A percentile compares a stretch with the other conserved stretches of the same genome.
Conservation (phyloP, 2,329 filamentous ascomycete genomes). For the Alternaria sp. region DNA sequence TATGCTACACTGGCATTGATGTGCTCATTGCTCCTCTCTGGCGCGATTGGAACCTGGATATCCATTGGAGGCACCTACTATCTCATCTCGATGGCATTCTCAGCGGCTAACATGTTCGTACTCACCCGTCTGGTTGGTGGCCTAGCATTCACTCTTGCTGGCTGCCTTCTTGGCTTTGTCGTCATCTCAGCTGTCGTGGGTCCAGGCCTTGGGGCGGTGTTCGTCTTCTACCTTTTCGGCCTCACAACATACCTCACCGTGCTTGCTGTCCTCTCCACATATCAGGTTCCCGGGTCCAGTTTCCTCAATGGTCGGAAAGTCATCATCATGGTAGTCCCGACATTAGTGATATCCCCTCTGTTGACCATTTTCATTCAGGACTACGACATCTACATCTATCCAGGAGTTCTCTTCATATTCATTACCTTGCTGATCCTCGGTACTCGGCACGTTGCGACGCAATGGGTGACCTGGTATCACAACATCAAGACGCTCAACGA, state of each 20-base stretch:
- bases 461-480: slow-evolving; percentile 66
- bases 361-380: slow-evolving; percentile 60
- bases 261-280: slow-evolving; percentile 56
- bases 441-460: slow-evolving; percentile 60
- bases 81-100: slow-evolving; percentile 62
- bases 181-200: slow-evolving; percentile 54
- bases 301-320: slow-evolving; percentile 64
- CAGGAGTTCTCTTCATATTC: slow-evolving; percentile 61
- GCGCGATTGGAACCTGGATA: slow-evolving; percentile 68
- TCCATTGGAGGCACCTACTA: slow-evolving; percentile 69
- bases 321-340: slow-evolving; percentile 62
- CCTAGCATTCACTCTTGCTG: slow-evolving; percentile 58
- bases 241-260: slow-evolving; percentile 66
- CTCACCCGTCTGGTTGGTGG: slow-evolving; percentile 60
- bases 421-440: slow-evolving; percentile 59
- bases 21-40: slow-evolving; percentile 64
- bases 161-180: slow-evolving; percentile 60
- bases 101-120: slow-evolving; percentile 62
- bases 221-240: slow-evolving; percentile 64
- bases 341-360: slow-evolving; percentile 63
- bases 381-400: slow-evolving; percentile 63
- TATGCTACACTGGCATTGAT: slow-evolving; percentile 65
- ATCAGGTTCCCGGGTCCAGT: slow-evolving; percentile 59
- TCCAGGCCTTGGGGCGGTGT: slow-evolving; percentile 59
- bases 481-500: slow-evolving; percentile 59